Evolutionary conservation across 2,329 filamentous ascomycete species (phyloP).

Genomic region (Lachnellula hyalina): DNA sequence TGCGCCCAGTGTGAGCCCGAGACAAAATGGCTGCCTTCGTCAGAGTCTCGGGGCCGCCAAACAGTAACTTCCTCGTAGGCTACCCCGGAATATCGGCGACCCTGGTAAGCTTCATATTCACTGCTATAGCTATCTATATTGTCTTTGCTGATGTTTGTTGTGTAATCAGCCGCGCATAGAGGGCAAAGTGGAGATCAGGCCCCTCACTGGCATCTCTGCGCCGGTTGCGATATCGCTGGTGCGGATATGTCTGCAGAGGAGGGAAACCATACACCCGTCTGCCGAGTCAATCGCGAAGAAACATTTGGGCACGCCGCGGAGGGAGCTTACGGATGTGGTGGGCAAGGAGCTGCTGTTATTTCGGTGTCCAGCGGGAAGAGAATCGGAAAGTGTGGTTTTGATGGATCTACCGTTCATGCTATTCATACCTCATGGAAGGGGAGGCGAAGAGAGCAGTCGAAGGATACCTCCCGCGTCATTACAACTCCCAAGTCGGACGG

Average conservation of each 20-base stretch:
- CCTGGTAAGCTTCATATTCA: constrained; percentile 60
- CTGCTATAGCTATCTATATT: constrained; percentile 8
- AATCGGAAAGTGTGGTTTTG: constrained; percentile 81
- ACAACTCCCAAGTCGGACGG: constrained; percentile 85
- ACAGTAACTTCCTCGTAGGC: constrained; percentile 92
- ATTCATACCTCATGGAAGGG: constrained; percentile 91
- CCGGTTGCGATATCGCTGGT: constrained; percentile 89
- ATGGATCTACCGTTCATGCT: constrained; percentile 98
- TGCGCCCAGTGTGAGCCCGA: constrained; percentile 28
- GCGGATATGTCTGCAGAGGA: constrained; percentile 85
- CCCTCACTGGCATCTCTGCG: constrained; percentile 76
- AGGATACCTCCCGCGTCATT: constrained; percentile 89
- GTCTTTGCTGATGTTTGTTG: constrained; percentile 17
- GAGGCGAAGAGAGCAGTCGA: constrained; percentile 82
- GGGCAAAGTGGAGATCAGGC: constrained; percentile 94
- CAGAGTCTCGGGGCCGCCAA: constrained; percentile 93
- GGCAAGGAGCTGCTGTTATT: constrained; percentile 94
- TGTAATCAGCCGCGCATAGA: constrained; percentile 81
- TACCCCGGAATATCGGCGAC: constrained; percentile 98
- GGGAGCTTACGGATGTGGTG: constrained; percentile 87
- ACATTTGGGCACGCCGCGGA: constrained; percentile 81
- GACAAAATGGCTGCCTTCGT: constrained; percentile 70
- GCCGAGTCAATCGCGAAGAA: constrained; percentile 93
- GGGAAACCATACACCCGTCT: constrained; percentile 93
- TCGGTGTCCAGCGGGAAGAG: constrained; percentile 75